Evolutionary conservation across 768 basidiomycete species (phyloP).

Genomic region (Suillus ampliporus): DNA sequence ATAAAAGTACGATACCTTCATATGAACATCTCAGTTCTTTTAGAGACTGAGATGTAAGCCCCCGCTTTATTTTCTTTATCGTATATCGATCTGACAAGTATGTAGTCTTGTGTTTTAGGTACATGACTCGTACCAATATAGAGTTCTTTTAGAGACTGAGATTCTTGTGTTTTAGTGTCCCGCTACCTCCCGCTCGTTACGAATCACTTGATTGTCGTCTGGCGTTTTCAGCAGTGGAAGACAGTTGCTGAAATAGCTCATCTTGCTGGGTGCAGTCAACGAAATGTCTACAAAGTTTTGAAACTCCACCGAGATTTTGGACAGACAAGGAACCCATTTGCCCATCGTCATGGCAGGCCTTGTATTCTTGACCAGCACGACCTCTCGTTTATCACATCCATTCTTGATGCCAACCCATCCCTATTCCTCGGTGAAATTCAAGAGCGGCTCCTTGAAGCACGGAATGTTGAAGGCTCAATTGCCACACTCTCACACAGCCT

Average conservation of each 20-base stretch:
- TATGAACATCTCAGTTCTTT: too few species aligned
- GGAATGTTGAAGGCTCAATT: slow-evolving; percentile 19
- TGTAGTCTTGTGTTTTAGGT: too few species aligned
- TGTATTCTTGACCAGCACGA: slow-evolving; percentile 26
- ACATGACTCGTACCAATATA: too few species aligned
- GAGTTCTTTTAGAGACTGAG: too few species aligned
- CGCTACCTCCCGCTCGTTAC: too few species aligned
- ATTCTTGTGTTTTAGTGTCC: too few species aligned
- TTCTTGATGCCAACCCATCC: slow-evolving; percentile 21
- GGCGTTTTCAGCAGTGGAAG: background rate
- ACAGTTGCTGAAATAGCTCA: background rate
- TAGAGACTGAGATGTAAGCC: too few species aligned
- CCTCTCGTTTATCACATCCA: slow-evolving; percentile 24
- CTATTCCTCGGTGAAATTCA: slow-evolving; percentile 26
- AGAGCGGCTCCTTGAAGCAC: slow-evolving; percentile 14
- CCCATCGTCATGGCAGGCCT: slow-evolving; percentile 23
- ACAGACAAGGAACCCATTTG: slow-evolving; percentile 21
- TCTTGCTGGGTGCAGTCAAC: slow-evolving; percentile 21
- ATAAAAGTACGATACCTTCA: too few species aligned
- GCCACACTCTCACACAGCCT: slow-evolving; percentile 15
- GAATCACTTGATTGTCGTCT: too few species aligned
- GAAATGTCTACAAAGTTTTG: slow-evolving; percentile 26
- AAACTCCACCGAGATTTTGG: slow-evolving; percentile 20
- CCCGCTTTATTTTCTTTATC: too few species aligned
- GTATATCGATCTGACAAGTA: too few species aligned